These are phyloP conservation scores for Linderniella brevidens DNA, from an alignment of 257 asterid genomes.

Conservation along the genomic window DNA sequence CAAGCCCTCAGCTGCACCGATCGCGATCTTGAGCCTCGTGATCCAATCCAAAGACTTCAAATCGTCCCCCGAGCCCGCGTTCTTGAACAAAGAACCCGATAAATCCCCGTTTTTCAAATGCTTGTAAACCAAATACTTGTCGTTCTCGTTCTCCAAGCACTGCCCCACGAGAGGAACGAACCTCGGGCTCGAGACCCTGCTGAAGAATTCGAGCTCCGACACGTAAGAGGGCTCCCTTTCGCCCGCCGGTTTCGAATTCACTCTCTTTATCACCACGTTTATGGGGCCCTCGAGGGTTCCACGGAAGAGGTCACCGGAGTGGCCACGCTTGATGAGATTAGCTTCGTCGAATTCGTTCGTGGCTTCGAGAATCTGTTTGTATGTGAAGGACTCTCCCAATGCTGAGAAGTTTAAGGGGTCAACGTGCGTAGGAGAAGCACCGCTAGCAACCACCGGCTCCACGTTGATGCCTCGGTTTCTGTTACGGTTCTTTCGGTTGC, in stretches of 20 bases:
- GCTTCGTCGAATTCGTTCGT: constrained; percentile 42
- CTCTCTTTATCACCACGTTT: constrained; percentile 52
- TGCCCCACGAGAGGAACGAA: constrained; percentile 81
- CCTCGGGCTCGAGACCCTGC: constrained; percentile 63
- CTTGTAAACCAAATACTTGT: constrained; percentile 66
- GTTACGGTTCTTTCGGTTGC: constrained; percentile 41
- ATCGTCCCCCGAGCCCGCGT: constrained; percentile 32
- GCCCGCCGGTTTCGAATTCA: constrained; percentile 34
- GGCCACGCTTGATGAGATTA: constrained; percentile 63
- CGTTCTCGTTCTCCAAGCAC: constrained; percentile 80
- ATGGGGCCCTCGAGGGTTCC: constrained; percentile 67
- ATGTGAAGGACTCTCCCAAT: constrained; percentile 58
- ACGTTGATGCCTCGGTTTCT: constrained; percentile 42
- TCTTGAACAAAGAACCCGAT: constrained; percentile 70
- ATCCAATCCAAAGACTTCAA: constrained; percentile 91
- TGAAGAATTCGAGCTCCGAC: constrained; percentile 52
- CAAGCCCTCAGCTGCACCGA: background rate
- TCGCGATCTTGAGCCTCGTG: constrained; percentile 2
- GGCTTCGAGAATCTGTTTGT: constrained; percentile 74
- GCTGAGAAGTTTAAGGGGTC: constrained; percentile 32
- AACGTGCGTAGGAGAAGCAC: constrained; percentile 37
- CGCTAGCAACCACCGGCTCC: constrained; percentile 51
- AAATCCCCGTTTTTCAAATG: constrained; percentile 77
- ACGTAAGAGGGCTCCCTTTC: constrained; percentile 51
- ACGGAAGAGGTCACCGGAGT: constrained; percentile 68